phyloP scores from a whole-genome alignment of 192 early-diverging fungal species.

The Backusella parvicylindrica region DNA sequence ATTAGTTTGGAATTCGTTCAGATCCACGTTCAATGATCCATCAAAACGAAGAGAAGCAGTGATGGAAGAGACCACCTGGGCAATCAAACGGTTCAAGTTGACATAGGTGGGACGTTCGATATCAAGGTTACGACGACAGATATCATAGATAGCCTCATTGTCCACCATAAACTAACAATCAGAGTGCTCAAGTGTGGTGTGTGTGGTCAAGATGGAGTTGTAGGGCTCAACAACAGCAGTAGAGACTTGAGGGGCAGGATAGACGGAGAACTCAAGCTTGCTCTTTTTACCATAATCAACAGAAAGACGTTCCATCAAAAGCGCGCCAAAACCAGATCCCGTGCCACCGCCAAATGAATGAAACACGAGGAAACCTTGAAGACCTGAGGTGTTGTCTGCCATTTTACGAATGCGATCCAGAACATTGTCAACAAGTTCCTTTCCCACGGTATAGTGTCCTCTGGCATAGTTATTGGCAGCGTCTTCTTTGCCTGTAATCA shows the following conservation, averaged over 20 bases:
- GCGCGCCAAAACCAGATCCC: constrained; percentile 63
- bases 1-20: constrained; percentile 99
- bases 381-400: constrained; percentile 95
- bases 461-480: constrained; percentile 99
- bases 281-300: constrained; percentile 43
- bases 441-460: constrained; percentile 99
- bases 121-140: constrained; percentile 96
- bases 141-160: constrained; percentile 99
- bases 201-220: constrained; percentile 99
- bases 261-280: constrained; percentile 81
- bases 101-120: constrained; percentile 95
- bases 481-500: constrained; percentile 99
- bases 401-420: constrained; percentile 96
- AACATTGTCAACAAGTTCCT: constrained; percentile 94
- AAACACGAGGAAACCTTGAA: constrained; percentile 99
- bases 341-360: constrained; percentile 99
- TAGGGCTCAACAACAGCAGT: constrained; percentile 97
- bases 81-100: constrained; percentile 96
- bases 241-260: constrained; percentile 96
- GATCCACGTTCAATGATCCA: constrained; percentile 97
- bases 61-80: constrained; percentile 99
- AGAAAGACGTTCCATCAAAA: constrained; percentile 40
- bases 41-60: constrained; percentile 98
- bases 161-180: constrained; percentile 99
- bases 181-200: constrained; percentile 98